Conservation (phyloP, 768 basidiomycete species). For the Nidula microcarpa region DNA sequence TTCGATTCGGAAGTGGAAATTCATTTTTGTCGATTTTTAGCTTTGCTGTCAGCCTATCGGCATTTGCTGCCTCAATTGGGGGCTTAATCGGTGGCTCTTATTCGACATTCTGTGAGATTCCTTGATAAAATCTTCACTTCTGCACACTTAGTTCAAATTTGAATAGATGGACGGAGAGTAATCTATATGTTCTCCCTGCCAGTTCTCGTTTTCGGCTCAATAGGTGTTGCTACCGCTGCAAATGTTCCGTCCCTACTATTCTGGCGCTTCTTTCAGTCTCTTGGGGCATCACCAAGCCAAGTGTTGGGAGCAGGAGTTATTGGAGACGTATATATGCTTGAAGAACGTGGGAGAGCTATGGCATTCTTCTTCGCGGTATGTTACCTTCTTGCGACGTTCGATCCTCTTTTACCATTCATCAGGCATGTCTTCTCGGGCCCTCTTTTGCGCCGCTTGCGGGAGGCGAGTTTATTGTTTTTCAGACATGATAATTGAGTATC, state of each 20-base stretch:
- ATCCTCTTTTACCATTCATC: neutral
- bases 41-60: slow-evolving; percentile 18
- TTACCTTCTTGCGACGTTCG: neutral
- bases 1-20: neutral
- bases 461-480: slow-evolving; percentile 21
- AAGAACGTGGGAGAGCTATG: slow-evolving; percentile 48
- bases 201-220: slow-evolving; percentile 45
- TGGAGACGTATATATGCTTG: slow-evolving; percentile 53
- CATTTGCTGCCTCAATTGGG: slow-evolving; percentile 16
- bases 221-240: slow-evolving; percentile 45
- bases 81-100: slow-evolving; percentile 16
- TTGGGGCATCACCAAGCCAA: slow-evolving; percentile 47
- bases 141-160: too few relatives aligned
- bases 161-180: slow-evolving; percentile 50
- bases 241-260: slow-evolving; percentile 40
- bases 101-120: slow-evolving; percentile 13
- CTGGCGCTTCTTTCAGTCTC: slow-evolving; percentile 55
- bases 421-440: slow-evolving; percentile 50
- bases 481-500: neutral
- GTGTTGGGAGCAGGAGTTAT: slow-evolving; percentile 49
- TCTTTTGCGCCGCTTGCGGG: slow-evolving; percentile 52
- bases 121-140: neutral
- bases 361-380: slow-evolving; percentile 43
- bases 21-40: slow-evolving; percentile 5
- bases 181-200: slow-evolving; percentile 55